Evolutionary conservation across 2,329 filamentous ascomycete species (phyloP).

Genomic region (Aspergillus persii): DNA sequence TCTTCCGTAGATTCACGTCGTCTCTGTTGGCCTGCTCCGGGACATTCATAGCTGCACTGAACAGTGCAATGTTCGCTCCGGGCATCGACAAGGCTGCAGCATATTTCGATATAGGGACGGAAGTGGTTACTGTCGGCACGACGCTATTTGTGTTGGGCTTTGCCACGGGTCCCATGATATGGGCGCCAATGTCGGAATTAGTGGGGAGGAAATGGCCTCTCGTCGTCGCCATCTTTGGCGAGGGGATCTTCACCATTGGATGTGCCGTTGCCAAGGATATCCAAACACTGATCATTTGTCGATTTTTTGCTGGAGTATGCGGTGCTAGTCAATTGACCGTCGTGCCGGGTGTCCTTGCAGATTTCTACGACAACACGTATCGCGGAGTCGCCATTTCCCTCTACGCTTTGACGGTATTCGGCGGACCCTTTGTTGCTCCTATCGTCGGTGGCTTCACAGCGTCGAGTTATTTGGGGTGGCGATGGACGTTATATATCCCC

Average conservation of each 20-base stretch:
- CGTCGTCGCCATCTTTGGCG: constrained; percentile 40
- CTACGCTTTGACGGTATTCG: constrained; percentile 48
- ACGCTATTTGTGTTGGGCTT: constrained; percentile 52
- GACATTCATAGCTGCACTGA: no score
- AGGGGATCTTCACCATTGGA: constrained; percentile 46
- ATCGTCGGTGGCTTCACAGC: constrained; percentile 53
- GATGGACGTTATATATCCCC: constrained; percentile 51
- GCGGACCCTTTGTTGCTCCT: constrained; percentile 47
- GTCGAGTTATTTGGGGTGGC: constrained; percentile 47
- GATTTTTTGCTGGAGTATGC: constrained; percentile 48
- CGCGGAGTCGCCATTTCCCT: constrained; percentile 44
- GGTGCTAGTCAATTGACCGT: constrained; percentile 44
- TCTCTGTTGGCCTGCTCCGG: no score
- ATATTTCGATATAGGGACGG: no score
- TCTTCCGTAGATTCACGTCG: no score
- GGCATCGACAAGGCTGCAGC: no score
- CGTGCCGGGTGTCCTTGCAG: constrained; percentile 43
- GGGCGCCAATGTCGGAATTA: constrained; percentile 61
- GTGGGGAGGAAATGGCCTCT: constrained; percentile 56
- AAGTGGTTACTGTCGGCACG: constrained; percentile 30
- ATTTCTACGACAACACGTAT: constrained; percentile 48
- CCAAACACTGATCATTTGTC: constrained; percentile 40
- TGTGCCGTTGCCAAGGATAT: constrained; percentile 42
- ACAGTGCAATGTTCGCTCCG: no score
- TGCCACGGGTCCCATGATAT: constrained; percentile 60